Base-by-base conservation (phyloP, 768 basidiomycete species). In the Tulasnella sp. region DNA sequence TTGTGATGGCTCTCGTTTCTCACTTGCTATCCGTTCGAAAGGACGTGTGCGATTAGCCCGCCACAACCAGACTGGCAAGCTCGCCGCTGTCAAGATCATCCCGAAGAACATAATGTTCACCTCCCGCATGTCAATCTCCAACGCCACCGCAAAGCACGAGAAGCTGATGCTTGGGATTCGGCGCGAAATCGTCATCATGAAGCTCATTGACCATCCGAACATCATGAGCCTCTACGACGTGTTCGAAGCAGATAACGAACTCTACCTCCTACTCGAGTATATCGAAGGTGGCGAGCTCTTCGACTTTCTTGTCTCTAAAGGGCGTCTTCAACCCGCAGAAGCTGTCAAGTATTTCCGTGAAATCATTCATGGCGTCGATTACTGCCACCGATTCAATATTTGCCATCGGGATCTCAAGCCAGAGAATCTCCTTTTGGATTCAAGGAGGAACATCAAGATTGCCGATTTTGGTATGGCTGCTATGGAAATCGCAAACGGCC, bases 391-490 rank as follows among this genome's bases (percentile, higher is more conserved):
- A 0, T 96, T 96, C 74, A 93, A 92, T 62, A 96, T 98, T 71
- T 90, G 91, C 59, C 94, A 97, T 71, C 87, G 94, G 23, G 94
- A 99, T 69, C 81, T 99, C 64, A 98, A 98, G 69, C 94, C 94
- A 2, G 94, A 98, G 73, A 97, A 97, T 66, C 86, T 98, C 50
- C 75, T 99, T 36, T 85, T 98, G 53, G 85, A 92, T 62, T 59
- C 57, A 21, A 60, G 71, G 42, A 68, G 69, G 62, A 75, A 90
- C 65, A 78, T 98, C 73, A 98, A 97, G 74, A 86, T 98, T 40
- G 93, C 91, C 21, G 94, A 97, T 70, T 97, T 94, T 81, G 94
- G 94, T 19, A 96, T 97, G 94, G 93, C 94, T 23, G 88, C 93
- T 8, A 88, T 96, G 65, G 88, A 91, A 58, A 84, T 86, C 37